A percentile compares a stretch with the other conserved stretches of the same genome.
phyloP scores from a whole-genome alignment of 1,139 yeast species.

The Sugiyamaella xylanicola region DNA sequence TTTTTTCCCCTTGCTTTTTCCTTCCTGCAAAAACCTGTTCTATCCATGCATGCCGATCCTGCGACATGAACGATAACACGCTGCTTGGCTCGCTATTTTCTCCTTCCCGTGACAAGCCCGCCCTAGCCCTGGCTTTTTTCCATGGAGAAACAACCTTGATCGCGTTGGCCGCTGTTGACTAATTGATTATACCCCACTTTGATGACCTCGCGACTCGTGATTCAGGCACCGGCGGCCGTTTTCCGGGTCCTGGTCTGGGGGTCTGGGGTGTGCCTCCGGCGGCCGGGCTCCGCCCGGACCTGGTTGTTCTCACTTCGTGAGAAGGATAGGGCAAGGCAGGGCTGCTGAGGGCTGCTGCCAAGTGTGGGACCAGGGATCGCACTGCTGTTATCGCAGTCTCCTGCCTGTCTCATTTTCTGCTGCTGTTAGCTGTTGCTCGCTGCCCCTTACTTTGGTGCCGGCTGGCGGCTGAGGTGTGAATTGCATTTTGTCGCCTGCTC shows the following conservation, averaged over 20 bases:
- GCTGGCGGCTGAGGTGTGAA: background rate
- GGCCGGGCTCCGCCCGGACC: slow-evolving; percentile 5
- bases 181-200: background rate
- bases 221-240: background rate
- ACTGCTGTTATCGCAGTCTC: background rate
- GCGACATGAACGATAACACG: background rate
- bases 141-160: background rate
- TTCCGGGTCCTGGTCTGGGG: too few species aligned
- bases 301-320: slow-evolving; percentile 1
- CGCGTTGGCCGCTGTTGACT: background rate
- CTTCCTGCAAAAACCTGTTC: background rate
- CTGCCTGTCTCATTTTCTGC: background rate
- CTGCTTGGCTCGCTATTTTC: background rate
- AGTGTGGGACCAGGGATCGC: background rate
- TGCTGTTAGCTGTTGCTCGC: too few species aligned
- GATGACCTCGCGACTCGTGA: background rate
- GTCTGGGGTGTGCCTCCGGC: background rate
- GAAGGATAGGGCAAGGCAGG: too few species aligned
- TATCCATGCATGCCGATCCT: background rate
- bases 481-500: background rate
- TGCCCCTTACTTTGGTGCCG: too few species aligned
- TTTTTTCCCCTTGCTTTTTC: background rate
- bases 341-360: too few species aligned
- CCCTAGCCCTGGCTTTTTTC: background rate
- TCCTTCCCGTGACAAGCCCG: background rate